Base-by-base conservation (phyloP, 2,329 filamentous ascomycete genomes). In the Ilyonectria robusta region DNA sequence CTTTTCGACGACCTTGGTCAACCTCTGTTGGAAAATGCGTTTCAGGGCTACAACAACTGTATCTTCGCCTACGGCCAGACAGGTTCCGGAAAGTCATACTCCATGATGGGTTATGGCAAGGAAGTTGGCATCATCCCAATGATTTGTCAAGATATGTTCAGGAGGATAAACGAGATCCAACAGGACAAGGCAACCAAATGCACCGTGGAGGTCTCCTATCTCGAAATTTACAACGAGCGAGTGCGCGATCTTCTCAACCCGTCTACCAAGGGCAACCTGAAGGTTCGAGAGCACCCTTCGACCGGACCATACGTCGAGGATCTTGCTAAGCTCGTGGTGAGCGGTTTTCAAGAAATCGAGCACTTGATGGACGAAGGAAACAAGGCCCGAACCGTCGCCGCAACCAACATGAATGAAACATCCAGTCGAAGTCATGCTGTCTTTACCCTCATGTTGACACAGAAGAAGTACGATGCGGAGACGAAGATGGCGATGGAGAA, bases 391-490 rank as follows among this genome's bases (percentile, higher is more conserved):
- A 99, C 96, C 0, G 96, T 99, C 44, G 96, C 96, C 3, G 96
- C 96, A 8, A 99, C 96, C 44, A 99, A 98, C 87, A 99, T 99
- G 96, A 99, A 99, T 86, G 96, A 98, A 82, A 99, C 97, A 0
- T 98, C 94, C 67, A 97, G 94, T 88, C 92, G 96, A 85, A 98
- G 95, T 79, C 96, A 99, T 81, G 96, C 96, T 46, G 97, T 99
- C 58, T 99, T 99, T 80, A 99, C 97, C 21, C 86, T 99, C 60
- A 98, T 95, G 77, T 85, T 99, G 53, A 97, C 94, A 0, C 96
- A 99, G 80, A 98, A 98, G 81, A 91, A 93, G 67, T 92, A 93
- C 78, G 96, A 99, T 78, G 84, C 89, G 2, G 94, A 98, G 79
- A 98, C 96, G 0, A 97, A 94, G 72, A 97, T 99, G 95, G 94